A percentile compares a stretch with the other conserved stretches of the same genome.
Evolutionary conservation across 805 yeast genomes (phyloP).

Genomic region (Candida yuanshanica): DNA sequence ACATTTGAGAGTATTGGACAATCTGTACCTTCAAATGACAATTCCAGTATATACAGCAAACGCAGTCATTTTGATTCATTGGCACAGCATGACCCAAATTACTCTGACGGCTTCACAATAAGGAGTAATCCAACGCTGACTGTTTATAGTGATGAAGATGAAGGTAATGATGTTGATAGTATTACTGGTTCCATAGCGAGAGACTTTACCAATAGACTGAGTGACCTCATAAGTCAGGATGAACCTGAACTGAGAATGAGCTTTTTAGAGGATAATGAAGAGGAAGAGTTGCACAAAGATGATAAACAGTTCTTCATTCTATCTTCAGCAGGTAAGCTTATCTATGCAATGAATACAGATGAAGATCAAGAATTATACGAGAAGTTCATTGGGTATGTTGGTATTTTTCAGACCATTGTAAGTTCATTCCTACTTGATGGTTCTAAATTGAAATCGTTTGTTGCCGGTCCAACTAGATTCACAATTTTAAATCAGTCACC

Average conservation of each 20-base stretch:
- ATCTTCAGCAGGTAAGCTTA: slow-evolving; percentile 85
- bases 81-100: slow-evolving; percentile 7
- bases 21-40: background rate
- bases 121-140: slow-evolving; percentile 26
- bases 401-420: slow-evolving; percentile 73
- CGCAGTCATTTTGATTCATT: slow-evolving; percentile 1
- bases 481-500: slow-evolving; percentile 63
- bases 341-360: slow-evolving; percentile 55
- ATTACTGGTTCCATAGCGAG: slow-evolving; percentile 2
- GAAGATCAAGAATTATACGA: slow-evolving; percentile 52
- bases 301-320: slow-evolving; percentile 71
- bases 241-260: slow-evolving; percentile 12
- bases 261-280: slow-evolving; percentile 11
- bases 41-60: slow-evolving; percentile 3
- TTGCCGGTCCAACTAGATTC: slow-evolving; percentile 45
- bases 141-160: slow-evolving; percentile 23
- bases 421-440: slow-evolving; percentile 52
- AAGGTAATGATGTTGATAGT: slow-evolving; percentile 5
- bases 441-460: slow-evolving; percentile 41
- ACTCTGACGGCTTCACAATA: slow-evolving; percentile 16
- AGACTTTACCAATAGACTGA: slow-evolving; percentile 15
- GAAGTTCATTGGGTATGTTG: slow-evolving; percentile 63
- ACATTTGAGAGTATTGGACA: slow-evolving; percentile 16
- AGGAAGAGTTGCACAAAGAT: slow-evolving; percentile 5
- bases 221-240: slow-evolving; percentile 22